Base-by-base conservation (phyloP, 2,329 filamentous ascomycete species). In the Trichoderma breve region DNA sequence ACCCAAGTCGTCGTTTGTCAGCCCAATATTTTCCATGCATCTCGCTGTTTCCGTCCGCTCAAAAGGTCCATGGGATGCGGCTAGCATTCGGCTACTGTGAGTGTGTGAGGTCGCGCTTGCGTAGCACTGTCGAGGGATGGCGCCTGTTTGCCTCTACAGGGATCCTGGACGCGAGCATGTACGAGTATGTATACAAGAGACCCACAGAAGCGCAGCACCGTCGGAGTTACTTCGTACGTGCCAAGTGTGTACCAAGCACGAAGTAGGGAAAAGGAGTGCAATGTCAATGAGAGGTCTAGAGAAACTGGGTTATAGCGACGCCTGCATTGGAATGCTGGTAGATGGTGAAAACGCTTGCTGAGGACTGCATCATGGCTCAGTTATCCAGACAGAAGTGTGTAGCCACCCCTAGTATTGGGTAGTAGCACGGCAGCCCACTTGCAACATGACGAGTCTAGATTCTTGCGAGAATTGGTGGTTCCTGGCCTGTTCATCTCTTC, bases 61-160 rank as follows among this genome's bases (percentile, higher is more conserved):
- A 58, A 71, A 71, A 58, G 51, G 32, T 14, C 32, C 63, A 69
- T 32, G 51, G n/a, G 43, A 39, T 71, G 61, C 69, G 24, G 69
- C 61, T 64, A 32, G 36, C 6, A 34, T 68, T 68, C 66, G 66
- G 60, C 28, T 71, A 57, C 34, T 51, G 51, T 71, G 21, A 32
- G 34, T 43, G 34, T 39, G 12, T 26, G 47, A 65, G 26, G 55
- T 47, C 24, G 53, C 36, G 65, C 53, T 61, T 61, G 55, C 34
- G 36, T 69, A 36, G 70, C 34, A 61, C 70, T 26, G 24, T 51
- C n/a, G 60, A 71, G n/a, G 47, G 21, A 47, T 57, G 65, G 51
- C n/a, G 39, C 28, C 57, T 47, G 26, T 47, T 68, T 58, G 65
- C 65, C 47, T 18, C 34, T 21, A 28, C 65, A 68, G 53, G 53